Conservation (phyloP, 2,329 filamentous ascomycete species). For the Alternaria arbusti region DNA sequence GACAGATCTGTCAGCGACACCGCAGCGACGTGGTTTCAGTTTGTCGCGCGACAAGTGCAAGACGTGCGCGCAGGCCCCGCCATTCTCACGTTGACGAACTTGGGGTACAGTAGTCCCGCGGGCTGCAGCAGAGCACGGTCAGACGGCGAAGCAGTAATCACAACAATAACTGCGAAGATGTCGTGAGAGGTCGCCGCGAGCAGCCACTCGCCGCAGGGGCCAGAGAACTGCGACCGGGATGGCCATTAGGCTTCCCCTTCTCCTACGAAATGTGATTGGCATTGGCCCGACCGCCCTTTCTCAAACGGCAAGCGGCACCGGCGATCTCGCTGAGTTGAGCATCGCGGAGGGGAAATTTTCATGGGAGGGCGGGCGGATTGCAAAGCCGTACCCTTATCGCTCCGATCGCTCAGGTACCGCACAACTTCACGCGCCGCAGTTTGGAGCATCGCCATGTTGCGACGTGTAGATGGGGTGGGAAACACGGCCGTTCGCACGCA, state of each 20-base stretch:
- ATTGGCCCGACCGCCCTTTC: slow-evolving; percentile 30
- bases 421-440: not conserved
- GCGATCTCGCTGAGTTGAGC: slow-evolving; percentile 30
- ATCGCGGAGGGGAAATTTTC: slow-evolving; percentile 25
- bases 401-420: slow-evolving; percentile 31
- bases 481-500: slow-evolving; percentile 9
- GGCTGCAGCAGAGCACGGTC: slow-evolving; percentile 10
- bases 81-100: not conserved
- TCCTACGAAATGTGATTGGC: slow-evolving; percentile 24
- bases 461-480: not conserved
- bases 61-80: not conserved
- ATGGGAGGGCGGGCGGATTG: slow-evolving; percentile 22
- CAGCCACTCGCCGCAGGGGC: slow-evolving; percentile 15
- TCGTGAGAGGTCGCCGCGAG: slow-evolving; percentile 25
- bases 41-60: not conserved
- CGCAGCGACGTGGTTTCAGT: slow-evolving; percentile 19
- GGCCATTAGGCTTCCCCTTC: slow-evolving; percentile 8
- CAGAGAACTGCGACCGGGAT: slow-evolving; percentile 23
- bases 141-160: slow-evolving; percentile 6
- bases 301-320: slow-evolving; percentile 27
- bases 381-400: slow-evolving; percentile 21
- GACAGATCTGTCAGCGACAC: slow-evolving; percentile 4
- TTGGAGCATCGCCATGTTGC: not conserved
- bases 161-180: not conserved
- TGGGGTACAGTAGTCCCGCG: slow-evolving; percentile 2